Percentiles rank a stretch among this genome's conserved stretches.
Conservation (phyloP, 306 rosid species). For the Pterocarpus santalinus region DNA sequence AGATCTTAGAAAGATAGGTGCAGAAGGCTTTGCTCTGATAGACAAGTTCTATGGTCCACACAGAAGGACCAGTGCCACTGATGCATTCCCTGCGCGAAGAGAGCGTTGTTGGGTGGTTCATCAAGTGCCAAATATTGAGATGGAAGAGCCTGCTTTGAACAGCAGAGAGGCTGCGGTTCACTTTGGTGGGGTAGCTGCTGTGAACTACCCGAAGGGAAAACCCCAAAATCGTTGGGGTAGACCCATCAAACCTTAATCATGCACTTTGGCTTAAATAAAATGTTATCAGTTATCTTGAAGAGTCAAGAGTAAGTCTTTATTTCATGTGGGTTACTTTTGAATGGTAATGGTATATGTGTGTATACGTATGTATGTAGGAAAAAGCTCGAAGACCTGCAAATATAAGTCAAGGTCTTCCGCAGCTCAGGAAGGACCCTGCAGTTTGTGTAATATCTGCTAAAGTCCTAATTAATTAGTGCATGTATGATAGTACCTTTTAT, state of each 20-base stretch:
- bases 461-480: no score
- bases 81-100: neutral
- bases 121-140: neutral
- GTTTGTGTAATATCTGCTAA: neutral
- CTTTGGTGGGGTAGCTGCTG: neutral
- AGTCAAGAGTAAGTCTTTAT: neutral
- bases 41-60: slow-evolving; percentile 38
- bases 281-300: neutral
- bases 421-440: slow-evolving; percentile 20
- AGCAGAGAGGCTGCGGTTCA: neutral
- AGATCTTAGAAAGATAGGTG: slow-evolving; percentile 39
- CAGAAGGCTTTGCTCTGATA: slow-evolving; percentile 51
- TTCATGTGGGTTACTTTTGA: slow-evolving; percentile 9
- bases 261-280: no score
- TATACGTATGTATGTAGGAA: neutral
- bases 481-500: neutral
- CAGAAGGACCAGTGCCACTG: neutral
- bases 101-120: slow-evolving; percentile 21
- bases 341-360: neutral
- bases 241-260: slow-evolving; percentile 15
- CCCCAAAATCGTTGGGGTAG: slow-evolving; percentile 50
- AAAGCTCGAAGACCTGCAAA: slow-evolving; percentile 33
- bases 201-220: slow-evolving; percentile 32
- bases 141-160: neutral
- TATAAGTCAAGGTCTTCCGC: slow-evolving; percentile 31